These are phyloP conservation scores for Pseudocercospora vitis DNA, from an alignment of 2,329 filamentous ascomycete genomes.

Conservation along the genomic window DNA sequence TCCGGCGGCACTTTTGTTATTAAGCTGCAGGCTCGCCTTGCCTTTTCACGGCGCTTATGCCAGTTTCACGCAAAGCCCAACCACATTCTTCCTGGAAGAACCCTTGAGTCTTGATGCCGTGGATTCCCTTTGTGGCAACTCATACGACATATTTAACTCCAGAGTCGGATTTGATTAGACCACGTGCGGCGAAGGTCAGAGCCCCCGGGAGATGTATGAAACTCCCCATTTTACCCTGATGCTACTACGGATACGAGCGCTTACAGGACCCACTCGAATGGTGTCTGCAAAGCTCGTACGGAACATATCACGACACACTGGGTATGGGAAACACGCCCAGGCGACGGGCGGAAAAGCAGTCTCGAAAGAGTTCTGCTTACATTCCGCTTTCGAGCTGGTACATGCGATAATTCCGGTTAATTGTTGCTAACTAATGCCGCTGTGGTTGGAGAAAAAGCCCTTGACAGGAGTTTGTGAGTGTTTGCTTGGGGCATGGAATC, in stretches of 20 bases:
- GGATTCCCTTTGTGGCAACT: not conserved
- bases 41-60: not conserved
- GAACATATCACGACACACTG: too few relatives aligned
- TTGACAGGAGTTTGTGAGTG: not conserved
- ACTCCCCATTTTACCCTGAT: not conserved
- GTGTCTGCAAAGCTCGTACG: too few relatives aligned
- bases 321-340: too few relatives aligned
- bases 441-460: not conserved
- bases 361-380: too few relatives aligned
- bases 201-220: not conserved
- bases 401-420: too few relatives aligned
- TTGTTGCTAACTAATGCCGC: not conserved
- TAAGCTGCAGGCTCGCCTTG: conserved; percentile 1
- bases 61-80: conserved; percentile 2
- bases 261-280: too few relatives aligned
- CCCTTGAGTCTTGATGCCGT: not conserved
- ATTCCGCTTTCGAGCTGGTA: too few relatives aligned
- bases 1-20: not conserved
- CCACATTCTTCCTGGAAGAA: not conserved
- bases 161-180: not conserved
- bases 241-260: not conserved
- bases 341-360: too few relatives aligned
- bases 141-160: not conserved
- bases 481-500: too few relatives aligned
- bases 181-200: too few relatives aligned